Conservation (phyloP, 306 rosid species). For the Corylus avellana region DNA sequence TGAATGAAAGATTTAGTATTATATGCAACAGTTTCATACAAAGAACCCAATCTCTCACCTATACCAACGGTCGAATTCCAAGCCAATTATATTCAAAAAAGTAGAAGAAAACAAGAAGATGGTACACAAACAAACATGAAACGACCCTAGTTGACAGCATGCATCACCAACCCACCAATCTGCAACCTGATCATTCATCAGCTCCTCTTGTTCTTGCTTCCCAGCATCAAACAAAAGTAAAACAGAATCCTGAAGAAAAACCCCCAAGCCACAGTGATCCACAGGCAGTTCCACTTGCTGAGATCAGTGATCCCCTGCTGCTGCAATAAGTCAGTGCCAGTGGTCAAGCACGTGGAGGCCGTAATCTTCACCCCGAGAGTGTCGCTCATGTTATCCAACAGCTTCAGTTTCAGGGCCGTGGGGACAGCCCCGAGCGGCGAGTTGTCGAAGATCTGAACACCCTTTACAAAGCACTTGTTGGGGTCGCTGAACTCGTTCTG, state of each 20-base stretch:
- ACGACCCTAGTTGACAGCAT: no score
- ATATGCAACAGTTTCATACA: conserved; percentile 1
- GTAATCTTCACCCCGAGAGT: conserved; percentile 66
- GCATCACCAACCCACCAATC: background rate
- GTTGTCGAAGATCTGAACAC: conserved; percentile 84
- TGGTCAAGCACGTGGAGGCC: conserved; percentile 74
- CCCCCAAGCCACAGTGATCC: conserved; percentile 90
- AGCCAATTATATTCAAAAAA: background rate
- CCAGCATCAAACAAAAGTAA: conserved; percentile 61
- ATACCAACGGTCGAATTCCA: background rate
- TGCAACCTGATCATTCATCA: conserved; percentile 19
- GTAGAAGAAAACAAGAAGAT: background rate
- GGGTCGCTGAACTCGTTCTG: conserved; percentile 71
- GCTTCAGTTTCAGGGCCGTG: conserved; percentile 44
- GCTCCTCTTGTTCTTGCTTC: conserved; percentile 94
- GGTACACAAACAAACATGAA: background rate
- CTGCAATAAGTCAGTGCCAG: conserved; percentile 63
- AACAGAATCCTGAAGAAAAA: conserved; percentile 89
- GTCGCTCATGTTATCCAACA: conserved; percentile 60
- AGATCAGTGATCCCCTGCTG: conserved; percentile 71
- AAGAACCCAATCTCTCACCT: background rate
- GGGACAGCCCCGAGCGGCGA: conserved; percentile 62
- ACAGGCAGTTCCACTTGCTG: conserved; percentile 84
- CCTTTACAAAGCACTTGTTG: conserved; percentile 66
- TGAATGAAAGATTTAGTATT: background rate